These are phyloP conservation scores for Patellifolia procumbens DNA, from an alignment of 179 eudicot species.

Conservation along the genomic window DNA sequence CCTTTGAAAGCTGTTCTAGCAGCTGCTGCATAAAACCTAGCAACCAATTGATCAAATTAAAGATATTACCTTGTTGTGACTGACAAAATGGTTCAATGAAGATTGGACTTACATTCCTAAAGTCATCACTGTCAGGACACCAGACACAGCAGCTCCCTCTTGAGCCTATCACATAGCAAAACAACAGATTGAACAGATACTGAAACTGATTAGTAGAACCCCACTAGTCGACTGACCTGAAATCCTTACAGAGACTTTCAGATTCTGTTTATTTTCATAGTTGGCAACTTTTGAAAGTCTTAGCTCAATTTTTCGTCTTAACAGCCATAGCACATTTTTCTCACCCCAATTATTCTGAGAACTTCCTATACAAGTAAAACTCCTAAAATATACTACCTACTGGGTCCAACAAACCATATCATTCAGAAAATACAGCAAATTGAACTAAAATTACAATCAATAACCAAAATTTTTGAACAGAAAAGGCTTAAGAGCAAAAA, in stretches of 20 bases:
- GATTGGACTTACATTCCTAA: conserved; percentile 78
- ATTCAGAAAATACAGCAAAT: not conserved
- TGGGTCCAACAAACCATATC: not conserved
- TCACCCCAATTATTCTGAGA: not conserved
- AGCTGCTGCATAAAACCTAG: conserved; percentile 90
- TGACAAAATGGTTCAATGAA: conserved; percentile 5
- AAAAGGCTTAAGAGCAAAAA: not conserved
- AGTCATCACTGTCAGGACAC: conserved; percentile 93
- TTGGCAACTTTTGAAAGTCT: not conserved
- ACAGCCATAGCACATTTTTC: not conserved
- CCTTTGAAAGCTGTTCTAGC: conserved; percentile 96
- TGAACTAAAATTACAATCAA: not conserved
- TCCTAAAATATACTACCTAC: not conserved
- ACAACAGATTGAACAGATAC: not conserved
- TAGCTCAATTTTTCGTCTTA: not conserved
- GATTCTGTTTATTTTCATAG: not conserved
- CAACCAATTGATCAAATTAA: conserved; percentile 22
- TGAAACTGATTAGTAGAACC: not conserved
- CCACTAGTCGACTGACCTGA: not conserved
- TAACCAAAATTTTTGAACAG: not conserved
- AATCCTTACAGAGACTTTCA: not conserved
- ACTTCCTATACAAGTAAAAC: not conserved
- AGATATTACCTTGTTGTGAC: conserved; percentile 19
- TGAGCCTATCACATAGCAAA: conserved; percentile 63
- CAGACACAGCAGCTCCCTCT: conserved; percentile 82